Evolutionary conservation across 352 stramenopile genomes (phyloP).

Genomic region (Globisporangium paroecandrum): DNA sequence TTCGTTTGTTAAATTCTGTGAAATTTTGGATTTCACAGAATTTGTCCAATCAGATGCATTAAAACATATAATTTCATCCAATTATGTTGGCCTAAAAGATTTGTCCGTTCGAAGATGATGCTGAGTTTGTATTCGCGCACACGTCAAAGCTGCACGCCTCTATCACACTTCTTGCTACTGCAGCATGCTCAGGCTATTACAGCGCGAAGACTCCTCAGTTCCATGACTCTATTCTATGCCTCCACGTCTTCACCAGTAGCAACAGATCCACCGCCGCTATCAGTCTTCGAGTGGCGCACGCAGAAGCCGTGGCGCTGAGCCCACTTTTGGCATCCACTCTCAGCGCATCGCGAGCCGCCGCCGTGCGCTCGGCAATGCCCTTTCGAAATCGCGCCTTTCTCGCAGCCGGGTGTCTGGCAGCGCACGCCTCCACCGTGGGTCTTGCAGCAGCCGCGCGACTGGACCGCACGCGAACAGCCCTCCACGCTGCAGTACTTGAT

Average conservation of each 20-base stretch:
- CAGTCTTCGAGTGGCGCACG: conserved; percentile 66
- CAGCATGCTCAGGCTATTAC: neutral
- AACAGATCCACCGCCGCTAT: conserved; percentile 4
- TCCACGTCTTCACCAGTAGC: conserved; percentile 1
- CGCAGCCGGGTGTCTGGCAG: conserved; percentile 73
- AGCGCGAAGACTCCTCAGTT: neutral
- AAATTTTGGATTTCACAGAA: no score
- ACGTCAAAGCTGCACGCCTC: neutral
- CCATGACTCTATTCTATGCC: neutral
- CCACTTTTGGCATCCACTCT: conserved; percentile 67
- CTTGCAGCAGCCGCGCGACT: conserved; percentile 84
- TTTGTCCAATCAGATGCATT: no score
- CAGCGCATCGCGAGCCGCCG: conserved; percentile 72
- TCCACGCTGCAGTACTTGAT: conserved; percentile 75
- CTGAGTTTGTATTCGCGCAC: no score
- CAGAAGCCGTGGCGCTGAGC: conserved; percentile 71
- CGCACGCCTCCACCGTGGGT: conserved; percentile 82
- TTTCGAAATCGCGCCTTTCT: conserved; percentile 84
- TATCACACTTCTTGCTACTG: neutral
- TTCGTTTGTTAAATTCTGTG: no score
- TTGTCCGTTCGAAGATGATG: no score
- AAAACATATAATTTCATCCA: no score
- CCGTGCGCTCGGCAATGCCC: conserved; percentile 82
- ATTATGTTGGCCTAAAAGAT: no score
- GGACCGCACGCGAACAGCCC: conserved; percentile 66